Conservation (phyloP, 169 alveolate species). For the Cryptosporidium muris region DNA sequence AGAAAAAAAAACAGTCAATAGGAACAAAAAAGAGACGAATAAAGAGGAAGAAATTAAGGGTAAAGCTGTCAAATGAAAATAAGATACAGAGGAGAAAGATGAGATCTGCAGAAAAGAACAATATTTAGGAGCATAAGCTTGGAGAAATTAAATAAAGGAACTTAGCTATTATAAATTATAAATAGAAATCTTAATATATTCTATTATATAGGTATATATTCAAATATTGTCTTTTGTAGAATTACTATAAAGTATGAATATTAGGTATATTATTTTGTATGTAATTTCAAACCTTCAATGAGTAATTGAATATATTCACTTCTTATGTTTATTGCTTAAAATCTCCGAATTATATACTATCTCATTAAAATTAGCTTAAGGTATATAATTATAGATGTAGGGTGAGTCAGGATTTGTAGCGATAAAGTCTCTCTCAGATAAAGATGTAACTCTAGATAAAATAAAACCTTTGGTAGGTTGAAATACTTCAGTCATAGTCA, state of each 20-base stretch:
- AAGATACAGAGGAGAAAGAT: slow-evolving; percentile 2
- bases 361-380: background rate
- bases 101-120: slow-evolving; percentile 34
- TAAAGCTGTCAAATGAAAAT: slow-evolving; percentile 11
- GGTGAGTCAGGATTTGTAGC: slow-evolving; percentile 30
- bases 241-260: no score
- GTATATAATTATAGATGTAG: slow-evolving; percentile 34
- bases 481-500: background rate
- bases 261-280: no score
- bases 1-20: no score
- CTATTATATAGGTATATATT: no score
- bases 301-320: no score
- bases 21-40: no score
- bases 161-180: no score
- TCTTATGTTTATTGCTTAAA: no score
- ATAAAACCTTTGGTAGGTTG: slow-evolving; percentile 18
- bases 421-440: slow-evolving; percentile 51
- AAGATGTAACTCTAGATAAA: slow-evolving; percentile 6
- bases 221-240: no score
- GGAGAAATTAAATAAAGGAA: background rate
- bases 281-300: no score
- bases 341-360: no score
- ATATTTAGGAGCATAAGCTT: slow-evolving; percentile 6
- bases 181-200: no score
- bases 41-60: slow-evolving; percentile 7